Base-by-base conservation (phyloP, 345 rosid genomes). In the Dipteronia sinensis region DNA sequence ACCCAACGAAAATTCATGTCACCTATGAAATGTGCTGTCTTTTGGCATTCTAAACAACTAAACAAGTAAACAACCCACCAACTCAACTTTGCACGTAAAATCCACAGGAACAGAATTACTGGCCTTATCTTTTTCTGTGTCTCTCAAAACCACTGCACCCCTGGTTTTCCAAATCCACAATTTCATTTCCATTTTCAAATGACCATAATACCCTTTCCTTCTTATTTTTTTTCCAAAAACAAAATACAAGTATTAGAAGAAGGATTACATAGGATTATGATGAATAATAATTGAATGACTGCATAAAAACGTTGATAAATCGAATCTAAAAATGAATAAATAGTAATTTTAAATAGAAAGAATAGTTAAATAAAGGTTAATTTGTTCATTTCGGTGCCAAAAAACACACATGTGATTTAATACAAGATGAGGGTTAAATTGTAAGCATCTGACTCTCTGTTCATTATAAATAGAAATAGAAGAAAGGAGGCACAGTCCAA, bases 111-210 rank as follows among this genome's bases (percentile, higher is more conserved):
- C 83, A 77, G 80, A 2, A 55, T 81, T 16, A 7, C 10, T 11
- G 2, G 3, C 49, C 49, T 53, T 31, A 6, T 62, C 8, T 66
- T 15, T 31, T 7, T 2, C 7, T n/a, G 12, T 16, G 13, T 55
- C 66, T 1, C 38, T 2, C 34, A 67, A 85, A 82, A 42, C 86
- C 76, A 73, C 82, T 59, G 88, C 88, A 76, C 88, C 88, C 84
- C 77, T 49, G 64, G 85, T 79, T 72, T 82, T 82, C 56, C 67
- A 15, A 16, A 17, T 19, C 62, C 62, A 56, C 62, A 1, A 22
- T 22, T 56, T 3, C 0, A 0, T 63, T 11, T 6, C 0, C 0
- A 16, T 6, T 16, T 46, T 15, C 7, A 40, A 79, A 79, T 74
- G 69, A 67, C 87, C 10, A 2, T 61, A 9, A 6, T 75, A 13